These are phyloP conservation scores for Ehretia macrophylla DNA, from an alignment of 257 asterid species.

Conservation along the genomic window DNA sequence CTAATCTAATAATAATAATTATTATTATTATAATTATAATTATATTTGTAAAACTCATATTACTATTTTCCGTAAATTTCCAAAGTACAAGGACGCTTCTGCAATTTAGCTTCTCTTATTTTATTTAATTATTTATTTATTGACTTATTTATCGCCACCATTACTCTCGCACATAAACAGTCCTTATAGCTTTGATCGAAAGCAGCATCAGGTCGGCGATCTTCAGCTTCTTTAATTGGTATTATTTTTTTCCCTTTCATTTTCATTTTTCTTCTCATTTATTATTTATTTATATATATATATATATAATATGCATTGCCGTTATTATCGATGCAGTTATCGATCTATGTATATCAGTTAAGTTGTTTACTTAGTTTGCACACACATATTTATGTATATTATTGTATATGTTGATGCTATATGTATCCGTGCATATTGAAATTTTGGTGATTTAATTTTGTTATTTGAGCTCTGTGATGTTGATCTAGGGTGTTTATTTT, in stretches of 20 bases:
- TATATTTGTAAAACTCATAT: too few species aligned
- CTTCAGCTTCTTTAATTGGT: not conserved
- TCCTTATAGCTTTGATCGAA: not conserved
- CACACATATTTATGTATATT: too few species aligned
- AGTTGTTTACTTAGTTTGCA: too few species aligned
- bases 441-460: not conserved
- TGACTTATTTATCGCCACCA: not conserved
- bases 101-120: not conserved
- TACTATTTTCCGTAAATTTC: constrained; percentile 32
- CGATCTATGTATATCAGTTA: not conserved
- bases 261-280: too few species aligned
- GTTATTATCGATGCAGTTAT: not conserved
- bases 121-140: constrained; percentile 1
- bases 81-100: not conserved
- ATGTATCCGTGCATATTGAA: not conserved
- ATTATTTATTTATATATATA: too few species aligned
- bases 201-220: not conserved
- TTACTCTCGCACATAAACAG: not conserved
- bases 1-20: too few species aligned
- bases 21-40: too few species aligned
- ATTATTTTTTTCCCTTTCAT: not conserved
- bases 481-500: not conserved
- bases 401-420: not conserved
- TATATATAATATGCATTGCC: too few species aligned
- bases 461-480: not conserved